Base-by-base conservation (phyloP, 345 rosid species). In the Aquilaria yunnanensis region DNA sequence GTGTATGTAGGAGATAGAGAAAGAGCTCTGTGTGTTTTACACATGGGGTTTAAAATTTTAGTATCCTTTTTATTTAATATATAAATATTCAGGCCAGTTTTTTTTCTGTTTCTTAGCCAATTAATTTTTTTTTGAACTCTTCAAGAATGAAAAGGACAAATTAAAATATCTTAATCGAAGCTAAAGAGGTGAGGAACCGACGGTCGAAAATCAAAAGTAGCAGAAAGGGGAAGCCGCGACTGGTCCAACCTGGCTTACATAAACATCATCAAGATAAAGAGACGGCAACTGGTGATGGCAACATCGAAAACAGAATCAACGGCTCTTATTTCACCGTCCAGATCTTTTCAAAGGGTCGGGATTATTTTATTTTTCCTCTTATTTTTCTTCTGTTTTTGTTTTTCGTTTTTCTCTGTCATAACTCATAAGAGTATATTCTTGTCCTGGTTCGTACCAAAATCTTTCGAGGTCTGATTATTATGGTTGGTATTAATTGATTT, bases 171-270 rank as follows among this genome's bases (percentile, higher is more conserved):
- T 3, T 4, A 37, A 37, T 4, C 1, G 1, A 37, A 37, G 5
- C 43, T 37, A 46, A n/a, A 34, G 70, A 10, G 70, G 80, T 65
- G 65, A 74, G 78, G 61, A 2, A 55, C 54, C 45, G 71, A 83
- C 82, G 89, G 89, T 77, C 76, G 77, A 76, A 50, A 78, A 65
- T 66, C 53, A 30, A 43, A 51, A 54, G 67, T 23, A 54, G 30
- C 1, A 33, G 60, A 46, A 12, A n/a, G 5, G 9, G 29, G 29
- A 12, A 57, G 64, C 31, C 11, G 48, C 4, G 2, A 30, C 8
- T 14, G 10, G 23, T 11, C 6, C 1, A 51, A 16, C 56, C 52
- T 74, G 62, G 63, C 65, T 71, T 60, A 76, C 55, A 54, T 12
- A 2, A 12, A 23, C 34, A 57, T 23, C 73, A 59, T 62, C 66